Base-by-base conservation (phyloP, 805 yeast species). In the Debaryomyces hansenii region DNA sequence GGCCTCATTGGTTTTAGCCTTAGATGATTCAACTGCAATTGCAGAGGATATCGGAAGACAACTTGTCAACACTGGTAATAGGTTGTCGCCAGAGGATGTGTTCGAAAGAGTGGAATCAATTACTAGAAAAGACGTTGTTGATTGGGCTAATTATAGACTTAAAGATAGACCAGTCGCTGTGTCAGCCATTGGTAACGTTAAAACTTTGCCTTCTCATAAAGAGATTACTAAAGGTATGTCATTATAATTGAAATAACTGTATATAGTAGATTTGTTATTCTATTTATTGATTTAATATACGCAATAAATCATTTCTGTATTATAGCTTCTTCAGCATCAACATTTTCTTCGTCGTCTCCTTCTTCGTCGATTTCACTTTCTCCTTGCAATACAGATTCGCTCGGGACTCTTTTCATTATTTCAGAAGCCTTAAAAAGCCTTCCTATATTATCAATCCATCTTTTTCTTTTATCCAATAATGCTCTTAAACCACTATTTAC, bases 41-140 rank as follows among this genome's bases (percentile, higher is more conserved):
- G 97, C 97, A 28, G 99, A 94, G 70, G 98, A 94, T 67, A 90
- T 94, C 57, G 99, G 99, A 21, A 84, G 99, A 68, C 99, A 94
- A 67, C 76, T 94, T 46, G 96, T 94, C 37, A 92, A 97, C 44
- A 91, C 98, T 3, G 99, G 99, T 27, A 78, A 71, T 57, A 74
- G 90, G 56, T 72, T 85, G 53, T 69, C 85, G 5, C 90, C 94
- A 4, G 87, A 83, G 60, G 89, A 84, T 53, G 84, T 85, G 10
- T 86, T 85, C 59, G 75, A 78, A 47, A 79, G 85, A 49, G 94
- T 94, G 11, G 90, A 90, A 56, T 73, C 78, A 39, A 87, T 94
- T 51, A 80, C 89, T 8, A 84, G 80, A 58, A 78, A 82, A 33
- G 97, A 90, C 64, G 88, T 94, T 37, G 79, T 86, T 31, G 74